Percentiles rank a stretch among this genome's conserved stretches.
Conservation (phyloP, 2,329 filamentous ascomycete species). For the Diaporthe nobilis region DNA sequence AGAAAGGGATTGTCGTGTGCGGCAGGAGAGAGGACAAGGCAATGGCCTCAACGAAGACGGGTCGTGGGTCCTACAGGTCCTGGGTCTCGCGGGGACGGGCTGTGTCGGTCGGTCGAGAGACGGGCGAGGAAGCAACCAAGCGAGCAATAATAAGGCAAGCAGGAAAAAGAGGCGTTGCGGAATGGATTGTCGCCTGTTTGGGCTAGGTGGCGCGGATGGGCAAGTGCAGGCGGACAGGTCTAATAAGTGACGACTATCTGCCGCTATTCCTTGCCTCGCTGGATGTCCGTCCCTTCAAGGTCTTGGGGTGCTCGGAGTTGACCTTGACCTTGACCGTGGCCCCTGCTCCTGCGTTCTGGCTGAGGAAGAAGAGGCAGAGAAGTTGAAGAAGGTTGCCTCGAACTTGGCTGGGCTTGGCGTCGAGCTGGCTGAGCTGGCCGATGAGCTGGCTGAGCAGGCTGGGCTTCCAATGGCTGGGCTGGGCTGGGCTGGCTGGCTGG, state of each 20-base stretch:
- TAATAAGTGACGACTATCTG: slow-evolving; percentile 31
- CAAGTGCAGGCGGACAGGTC: slow-evolving; percentile 31
- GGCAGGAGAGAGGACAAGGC: not conserved
- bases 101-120: slow-evolving; percentile 21
- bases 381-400: slow-evolving; percentile 11
- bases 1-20: slow-evolving; percentile 36
- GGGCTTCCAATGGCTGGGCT: slow-evolving; percentile 28
- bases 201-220: slow-evolving; percentile 6
- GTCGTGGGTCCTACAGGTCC: not conserved
- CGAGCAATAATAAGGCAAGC: not conserved
- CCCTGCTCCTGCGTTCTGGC: not conserved
- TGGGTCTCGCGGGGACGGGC: not conserved
- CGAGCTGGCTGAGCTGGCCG: slow-evolving; percentile 17
- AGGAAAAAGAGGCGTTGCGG: not conserved
- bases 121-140: slow-evolving; percentile 2
- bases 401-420: slow-evolving; percentile 16
- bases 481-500: slow-evolving; percentile 10
- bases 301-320: slow-evolving; percentile 11
- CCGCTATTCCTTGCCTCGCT: slow-evolving; percentile 31
- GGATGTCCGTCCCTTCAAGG: slow-evolving; percentile 13
- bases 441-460: slow-evolving; percentile 26
- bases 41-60: slow-evolving; percentile 11
- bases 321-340: slow-evolving; percentile 17
- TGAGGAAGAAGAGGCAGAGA: not conserved
- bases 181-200: slow-evolving; percentile 8